These are phyloP conservation scores for Eimeria maxima DNA, from an alignment of 169 alveolate species.

Conservation along the genomic window DNA sequence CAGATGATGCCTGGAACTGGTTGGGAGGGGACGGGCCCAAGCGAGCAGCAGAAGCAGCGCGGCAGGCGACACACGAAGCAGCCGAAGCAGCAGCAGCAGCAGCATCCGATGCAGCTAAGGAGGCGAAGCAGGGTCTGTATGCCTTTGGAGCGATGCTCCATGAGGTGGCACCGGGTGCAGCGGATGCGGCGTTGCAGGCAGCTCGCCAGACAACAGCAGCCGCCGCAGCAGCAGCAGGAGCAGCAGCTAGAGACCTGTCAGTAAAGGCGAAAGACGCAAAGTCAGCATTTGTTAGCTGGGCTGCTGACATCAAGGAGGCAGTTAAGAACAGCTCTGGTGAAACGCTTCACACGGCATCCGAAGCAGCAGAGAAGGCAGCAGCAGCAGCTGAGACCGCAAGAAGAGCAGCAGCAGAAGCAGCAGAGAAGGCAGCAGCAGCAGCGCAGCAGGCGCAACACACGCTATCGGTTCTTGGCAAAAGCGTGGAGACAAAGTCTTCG, in stretches of 20 bases:
- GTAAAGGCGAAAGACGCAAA: slow-evolving; percentile 16
- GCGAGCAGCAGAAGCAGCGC: slow-evolving; percentile 37
- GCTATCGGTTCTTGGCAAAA: too few species aligned
- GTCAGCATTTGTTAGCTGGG: neutral
- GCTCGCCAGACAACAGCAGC: slow-evolving; percentile 18
- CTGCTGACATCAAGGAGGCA: neutral
- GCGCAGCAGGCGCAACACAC: slow-evolving; percentile 10
- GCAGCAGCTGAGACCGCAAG: too few species aligned
- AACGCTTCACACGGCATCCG: neutral
- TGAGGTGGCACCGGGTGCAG: slow-evolving; percentile 10
- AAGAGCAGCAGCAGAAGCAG: neutral
- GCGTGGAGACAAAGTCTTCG: slow-evolving; percentile 11
- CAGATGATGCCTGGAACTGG: neutral
- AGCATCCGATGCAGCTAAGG: slow-evolving; percentile 32
- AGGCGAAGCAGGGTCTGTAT: slow-evolving; percentile 4
- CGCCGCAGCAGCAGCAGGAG: slow-evolving; percentile 42
- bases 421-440: slow-evolving; percentile 32
- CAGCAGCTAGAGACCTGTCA: slow-evolving; percentile 44
- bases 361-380: neutral
- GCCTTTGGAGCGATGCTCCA: slow-evolving; percentile 49
- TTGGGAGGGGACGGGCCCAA: neutral
- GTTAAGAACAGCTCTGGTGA: neutral
- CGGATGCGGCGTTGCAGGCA: slow-evolving; percentile 14
- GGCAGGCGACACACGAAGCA: neutral
- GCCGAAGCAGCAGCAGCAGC: neutral